A percentile compares a stretch with the other conserved stretches of the same genome.
Evolutionary conservation across 1,284 basidiomycete genomes (phyloP).

Genomic region (Pseudozyma tsukubaensis): DNA sequence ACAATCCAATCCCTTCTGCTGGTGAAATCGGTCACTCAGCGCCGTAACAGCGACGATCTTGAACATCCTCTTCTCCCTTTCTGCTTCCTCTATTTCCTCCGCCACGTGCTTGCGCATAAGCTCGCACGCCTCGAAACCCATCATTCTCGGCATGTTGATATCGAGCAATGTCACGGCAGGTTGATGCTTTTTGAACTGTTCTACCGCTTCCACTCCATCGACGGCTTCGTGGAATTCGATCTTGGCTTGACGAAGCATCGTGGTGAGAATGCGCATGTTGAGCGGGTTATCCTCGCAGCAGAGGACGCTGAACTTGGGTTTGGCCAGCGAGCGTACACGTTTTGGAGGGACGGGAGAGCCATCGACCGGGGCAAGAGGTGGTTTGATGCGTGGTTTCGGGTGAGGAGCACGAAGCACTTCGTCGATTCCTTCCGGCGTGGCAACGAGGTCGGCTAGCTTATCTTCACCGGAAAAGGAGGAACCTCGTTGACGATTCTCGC

Average conservation of each 20-base stretch:
- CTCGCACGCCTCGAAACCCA: conserved; percentile 55
- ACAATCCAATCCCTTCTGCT: conserved; percentile 41
- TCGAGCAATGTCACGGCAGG: conserved; percentile 55
- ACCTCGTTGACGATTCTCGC: conserved; percentile 9
- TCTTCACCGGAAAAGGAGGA: conserved; percentile 13
- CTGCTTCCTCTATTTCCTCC: conserved; percentile 4
- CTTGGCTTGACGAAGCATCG: conserved; percentile 39
- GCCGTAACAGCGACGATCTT: conserved; percentile 57
- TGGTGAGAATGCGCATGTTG: conserved; percentile 54
- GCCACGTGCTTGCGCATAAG: conserved; percentile 39
- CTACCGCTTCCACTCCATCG: conserved; percentile 55
- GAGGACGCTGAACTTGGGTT: conserved; percentile 45
- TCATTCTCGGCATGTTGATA: conserved; percentile 61
- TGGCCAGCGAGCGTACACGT: neutral
- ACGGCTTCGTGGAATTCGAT: conserved; percentile 46
- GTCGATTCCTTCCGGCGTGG: conserved; percentile 31
- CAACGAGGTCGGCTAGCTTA: conserved; percentile 42
- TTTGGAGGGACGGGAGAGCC: neutral
- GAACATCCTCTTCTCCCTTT: conserved; percentile 10
- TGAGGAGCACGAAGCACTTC: conserved; percentile 43
- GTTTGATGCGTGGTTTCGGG: conserved; percentile 26
- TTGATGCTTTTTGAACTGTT: conserved; percentile 41
- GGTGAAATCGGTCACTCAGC: conserved; percentile 31
- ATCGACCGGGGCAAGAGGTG: neutral
- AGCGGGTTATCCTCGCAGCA: conserved; percentile 62